Conservation (phyloP, 2,329 filamentous ascomycete genomes). For the Fonsecaea multimorphosa region DNA sequence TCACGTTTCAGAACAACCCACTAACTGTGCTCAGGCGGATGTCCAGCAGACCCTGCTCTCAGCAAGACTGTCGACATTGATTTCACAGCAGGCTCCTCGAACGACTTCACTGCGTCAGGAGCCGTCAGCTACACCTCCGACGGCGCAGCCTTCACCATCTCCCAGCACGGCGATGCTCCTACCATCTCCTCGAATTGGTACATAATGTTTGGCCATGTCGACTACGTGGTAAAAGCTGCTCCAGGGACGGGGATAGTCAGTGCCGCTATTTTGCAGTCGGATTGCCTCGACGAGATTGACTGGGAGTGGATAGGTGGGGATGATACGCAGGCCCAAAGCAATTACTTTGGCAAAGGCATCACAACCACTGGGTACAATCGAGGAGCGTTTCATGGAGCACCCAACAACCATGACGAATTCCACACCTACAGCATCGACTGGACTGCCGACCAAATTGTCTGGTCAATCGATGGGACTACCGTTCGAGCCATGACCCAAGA, state of each 20-base stretch:
- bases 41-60: slow-evolving; percentile 77
- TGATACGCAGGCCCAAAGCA: slow-evolving; percentile 81
- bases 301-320: slow-evolving; percentile 92
- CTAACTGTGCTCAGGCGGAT: slow-evolving; percentile 48
- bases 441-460: slow-evolving; percentile 67
- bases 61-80: slow-evolving; percentile 83
- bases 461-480: slow-evolving; percentile 67
- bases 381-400: slow-evolving; percentile 75
- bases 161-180: slow-evolving; percentile 78
- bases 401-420: slow-evolving; percentile 60
- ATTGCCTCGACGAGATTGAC: slow-evolving; percentile 93
- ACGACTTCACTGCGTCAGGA: slow-evolving; percentile 76
- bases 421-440: slow-evolving; percentile 66
- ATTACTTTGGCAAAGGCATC: slow-evolving; percentile 95
- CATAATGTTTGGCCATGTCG: slow-evolving; percentile 97
- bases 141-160: slow-evolving; percentile 82
- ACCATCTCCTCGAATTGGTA: slow-evolving; percentile 91
- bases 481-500: slow-evolving; percentile 67
- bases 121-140: slow-evolving; percentile 74
- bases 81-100: slow-evolving; percentile 77
- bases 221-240: slow-evolving; percentile 82
- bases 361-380: slow-evolving; percentile 80
- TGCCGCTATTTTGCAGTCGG: slow-evolving; percentile 87
- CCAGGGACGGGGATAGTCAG: slow-evolving; percentile 92
- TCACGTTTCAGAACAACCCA: neutral